Conservation (phyloP, 139 green algal species). For the Chlamydomonas eustigma region DNA sequence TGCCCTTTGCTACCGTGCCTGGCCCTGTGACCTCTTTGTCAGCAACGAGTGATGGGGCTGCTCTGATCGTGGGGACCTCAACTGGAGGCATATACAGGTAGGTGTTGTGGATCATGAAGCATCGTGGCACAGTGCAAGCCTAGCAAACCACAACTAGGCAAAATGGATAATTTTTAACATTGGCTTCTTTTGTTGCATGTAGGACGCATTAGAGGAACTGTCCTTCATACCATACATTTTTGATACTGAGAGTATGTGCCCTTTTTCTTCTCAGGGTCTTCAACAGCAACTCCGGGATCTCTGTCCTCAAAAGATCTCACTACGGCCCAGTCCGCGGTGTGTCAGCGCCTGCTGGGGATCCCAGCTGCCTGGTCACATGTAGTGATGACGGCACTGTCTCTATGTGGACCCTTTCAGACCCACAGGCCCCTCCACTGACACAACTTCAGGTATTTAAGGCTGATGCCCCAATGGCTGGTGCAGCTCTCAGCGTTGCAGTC, state of each 20-base stretch:
- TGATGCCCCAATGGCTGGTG: not conserved
- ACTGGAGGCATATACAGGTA: conserved; percentile 21
- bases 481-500: conserved; percentile 7
- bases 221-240: too few species aligned
- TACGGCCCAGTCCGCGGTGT: not conserved
- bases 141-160: too few species aligned
- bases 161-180: too few species aligned
- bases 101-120: too few species aligned
- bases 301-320: not conserved
- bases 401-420: conserved; percentile 24
- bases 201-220: too few species aligned
- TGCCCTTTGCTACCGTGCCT: conserved; percentile 30
- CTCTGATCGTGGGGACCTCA: conserved; percentile 37
- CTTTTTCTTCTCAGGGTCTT: too few species aligned
- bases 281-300: too few species aligned
- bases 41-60: conserved; percentile 14
- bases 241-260: too few species aligned
- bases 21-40: conserved; percentile 36
- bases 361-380: not conserved
- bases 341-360: not conserved
- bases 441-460: conserved; percentile 1
- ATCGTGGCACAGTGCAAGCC: too few species aligned
- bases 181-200: too few species aligned
- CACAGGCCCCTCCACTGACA: not conserved
- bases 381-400: conserved; percentile 33